Evolutionary conservation across 2,329 filamentous ascomycete genomes (phyloP).

Genomic region (Aurifilum marmelostoma): DNA sequence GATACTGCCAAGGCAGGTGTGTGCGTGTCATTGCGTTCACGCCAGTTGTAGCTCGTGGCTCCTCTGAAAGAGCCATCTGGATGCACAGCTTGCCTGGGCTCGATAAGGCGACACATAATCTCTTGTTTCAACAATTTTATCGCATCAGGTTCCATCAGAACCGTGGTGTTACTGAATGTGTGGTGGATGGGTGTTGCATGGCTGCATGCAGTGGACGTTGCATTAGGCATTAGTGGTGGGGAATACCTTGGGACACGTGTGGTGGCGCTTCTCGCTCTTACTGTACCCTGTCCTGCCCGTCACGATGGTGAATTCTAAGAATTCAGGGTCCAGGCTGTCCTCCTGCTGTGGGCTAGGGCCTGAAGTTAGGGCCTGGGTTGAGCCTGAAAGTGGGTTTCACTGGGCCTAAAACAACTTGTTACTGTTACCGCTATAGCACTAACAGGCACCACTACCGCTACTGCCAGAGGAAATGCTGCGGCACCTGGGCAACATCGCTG

Average conservation of each 20-base stretch:
- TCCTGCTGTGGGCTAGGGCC: conserved; percentile 2
- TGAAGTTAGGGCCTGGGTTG: conserved; percentile 1
- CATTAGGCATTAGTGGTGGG: background rate
- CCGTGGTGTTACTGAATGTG: background rate
- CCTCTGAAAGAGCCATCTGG: background rate
- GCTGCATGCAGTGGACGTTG: background rate
- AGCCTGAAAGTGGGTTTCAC: background rate
- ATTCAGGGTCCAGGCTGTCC: conserved; percentile 1
- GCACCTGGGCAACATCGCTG: background rate
- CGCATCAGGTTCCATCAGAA: background rate
- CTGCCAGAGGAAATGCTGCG: background rate
- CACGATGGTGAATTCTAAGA: background rate
- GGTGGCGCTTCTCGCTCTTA: conserved; percentile 3
- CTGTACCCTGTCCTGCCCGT: background rate
- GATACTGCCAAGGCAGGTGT: no score
- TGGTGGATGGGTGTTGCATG: background rate
- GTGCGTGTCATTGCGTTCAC: background rate
- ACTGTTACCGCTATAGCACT: background rate
- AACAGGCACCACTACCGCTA: no score
- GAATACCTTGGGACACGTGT: conserved; percentile 4
- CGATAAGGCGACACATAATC: background rate
- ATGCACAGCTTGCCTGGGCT: background rate
- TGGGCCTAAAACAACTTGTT: background rate
- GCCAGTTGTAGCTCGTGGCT: background rate
- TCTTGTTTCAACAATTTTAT: background rate